phyloP scores from a whole-genome alignment of 2,329 filamentous ascomycete genomes.

The Arthroderma sp. region DNA sequence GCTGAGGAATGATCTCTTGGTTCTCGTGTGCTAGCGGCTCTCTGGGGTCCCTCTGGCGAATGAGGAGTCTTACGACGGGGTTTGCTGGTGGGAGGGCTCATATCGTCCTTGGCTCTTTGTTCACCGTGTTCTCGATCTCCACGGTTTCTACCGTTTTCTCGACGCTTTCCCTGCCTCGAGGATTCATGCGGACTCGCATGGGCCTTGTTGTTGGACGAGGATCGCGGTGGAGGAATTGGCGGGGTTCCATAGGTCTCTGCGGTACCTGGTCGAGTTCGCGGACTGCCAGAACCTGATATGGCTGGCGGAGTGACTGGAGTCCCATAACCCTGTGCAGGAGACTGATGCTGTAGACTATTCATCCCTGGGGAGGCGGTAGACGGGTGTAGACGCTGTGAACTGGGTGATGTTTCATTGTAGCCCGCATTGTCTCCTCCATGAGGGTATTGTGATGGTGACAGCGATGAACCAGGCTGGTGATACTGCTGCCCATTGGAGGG shows the following conservation, averaged over 20 bases:
- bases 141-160: slow-evolving; percentile 27
- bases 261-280: slow-evolving; percentile 21
- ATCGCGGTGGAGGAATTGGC: slow-evolving; percentile 65
- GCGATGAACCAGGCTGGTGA: not conserved
- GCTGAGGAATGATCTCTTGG: slow-evolving; percentile 27
- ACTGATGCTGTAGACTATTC: slow-evolving; percentile 36
- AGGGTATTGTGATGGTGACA: slow-evolving; percentile 40
- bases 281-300: not conserved
- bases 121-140: slow-evolving; percentile 26
- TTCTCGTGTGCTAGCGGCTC: slow-evolving; percentile 32
- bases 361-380: slow-evolving; percentile 31
- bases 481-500: slow-evolving; percentile 21
- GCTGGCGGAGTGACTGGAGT: slow-evolving; percentile 25
- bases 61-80: slow-evolving; percentile 38
- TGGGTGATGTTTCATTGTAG: not conserved
- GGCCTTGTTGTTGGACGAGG: slow-evolving; percentile 58
- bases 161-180: slow-evolving; percentile 31
- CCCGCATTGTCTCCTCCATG: slow-evolving; percentile 26
- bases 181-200: slow-evolving; percentile 30
- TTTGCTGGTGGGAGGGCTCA: slow-evolving; percentile 26
- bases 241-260: slow-evolving; percentile 46
- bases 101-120: slow-evolving; percentile 32
- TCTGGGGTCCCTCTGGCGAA: slow-evolving; percentile 37
- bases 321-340: slow-evolving; percentile 17
- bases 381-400: slow-evolving; percentile 21